Base-by-base conservation (phyloP, 148 eudicot species). In the Camellia sinensis region DNA sequence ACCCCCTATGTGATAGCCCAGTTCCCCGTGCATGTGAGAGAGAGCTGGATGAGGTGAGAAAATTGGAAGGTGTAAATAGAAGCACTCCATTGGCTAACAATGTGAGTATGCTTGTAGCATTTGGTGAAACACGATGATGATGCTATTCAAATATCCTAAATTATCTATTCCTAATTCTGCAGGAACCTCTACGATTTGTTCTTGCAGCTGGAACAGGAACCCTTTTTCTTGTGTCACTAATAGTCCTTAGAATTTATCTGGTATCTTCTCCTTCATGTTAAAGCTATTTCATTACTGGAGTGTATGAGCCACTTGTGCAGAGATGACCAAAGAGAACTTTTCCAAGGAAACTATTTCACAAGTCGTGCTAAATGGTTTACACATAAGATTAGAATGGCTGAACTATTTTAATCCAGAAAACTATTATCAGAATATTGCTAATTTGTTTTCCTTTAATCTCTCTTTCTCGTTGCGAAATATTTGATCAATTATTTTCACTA, bases 171-270 rank as follows among this genome's bases (percentile, higher is more conserved):
- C 62, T 67, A 14, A 81, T 79, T 59, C 29, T 82, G 86, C 97
- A 95, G 99, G 99, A 96, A 71, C 98, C 99, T 52, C 85, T 96
- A 67, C 86, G 91, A 61, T 92, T 96, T 86, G 84, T 76, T 59
- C 86, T 93, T 19, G 95, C 99, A 60, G 97, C 99, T 19, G 92
- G 98, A 71, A 96, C 87, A 68, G 98, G 99, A 79, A 92, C 98
- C 22, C 91, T 96, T 57, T 92, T 93, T 80, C 89, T 96, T 67
- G 97, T 93, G 76, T 89, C 98, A 48, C 80, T 96, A 70, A 92
- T 93, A 52, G 86, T 96, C 84, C 88, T 93, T 82, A 86, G 99
- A 79, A 96, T 96, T 75, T 96, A 96, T 86, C 89, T 96, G 95
- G 99, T 93, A 92, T 57, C 60, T 65, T 53, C 43, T 50, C 67